phyloP scores from a whole-genome alignment of 148 eudicot genomes.

The Spergularia bocconei region DNA sequence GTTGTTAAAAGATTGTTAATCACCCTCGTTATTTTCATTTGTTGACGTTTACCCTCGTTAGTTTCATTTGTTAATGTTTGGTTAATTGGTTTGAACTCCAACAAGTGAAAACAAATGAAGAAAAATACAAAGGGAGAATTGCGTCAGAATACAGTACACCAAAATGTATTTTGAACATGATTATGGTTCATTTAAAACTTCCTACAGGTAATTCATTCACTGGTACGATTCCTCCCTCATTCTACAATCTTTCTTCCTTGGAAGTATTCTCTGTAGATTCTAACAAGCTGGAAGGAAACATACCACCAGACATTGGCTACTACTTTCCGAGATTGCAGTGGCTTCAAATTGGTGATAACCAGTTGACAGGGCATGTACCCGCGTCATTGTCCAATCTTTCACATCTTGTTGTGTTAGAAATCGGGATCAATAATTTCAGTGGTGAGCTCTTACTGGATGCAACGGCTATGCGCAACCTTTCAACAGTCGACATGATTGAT shows the following conservation, averaged over 20 bases:
- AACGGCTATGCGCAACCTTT: background rate
- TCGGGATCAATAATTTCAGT: background rate
- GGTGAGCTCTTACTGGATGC: slow-evolving; percentile 16
- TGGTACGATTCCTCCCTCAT: slow-evolving; percentile 16
- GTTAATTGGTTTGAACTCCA: background rate
- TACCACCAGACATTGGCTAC: slow-evolving; percentile 8
- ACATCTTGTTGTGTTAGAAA: background rate
- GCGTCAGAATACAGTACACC: no score
- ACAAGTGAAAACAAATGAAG: no score
- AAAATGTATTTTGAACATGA: no score
- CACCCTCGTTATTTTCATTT: no score
- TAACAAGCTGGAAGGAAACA: slow-evolving; percentile 7
- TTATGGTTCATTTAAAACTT: no score
- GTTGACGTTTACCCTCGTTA: no score
- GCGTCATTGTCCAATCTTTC: background rate
- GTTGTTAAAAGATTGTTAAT: no score
- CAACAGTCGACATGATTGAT: background rate
- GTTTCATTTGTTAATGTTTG: background rate
- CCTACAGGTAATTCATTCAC: slow-evolving; percentile 1
- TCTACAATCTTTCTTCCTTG: slow-evolving; percentile 12
- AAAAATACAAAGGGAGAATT: no score
- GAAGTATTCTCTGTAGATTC: background rate
- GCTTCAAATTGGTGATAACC: background rate
- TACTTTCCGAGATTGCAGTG: slow-evolving; percentile 5
- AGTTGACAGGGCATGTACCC: slow-evolving; percentile 9